Conservation (phyloP, 148 eudicot species). For the Chenopodium album region DNA sequence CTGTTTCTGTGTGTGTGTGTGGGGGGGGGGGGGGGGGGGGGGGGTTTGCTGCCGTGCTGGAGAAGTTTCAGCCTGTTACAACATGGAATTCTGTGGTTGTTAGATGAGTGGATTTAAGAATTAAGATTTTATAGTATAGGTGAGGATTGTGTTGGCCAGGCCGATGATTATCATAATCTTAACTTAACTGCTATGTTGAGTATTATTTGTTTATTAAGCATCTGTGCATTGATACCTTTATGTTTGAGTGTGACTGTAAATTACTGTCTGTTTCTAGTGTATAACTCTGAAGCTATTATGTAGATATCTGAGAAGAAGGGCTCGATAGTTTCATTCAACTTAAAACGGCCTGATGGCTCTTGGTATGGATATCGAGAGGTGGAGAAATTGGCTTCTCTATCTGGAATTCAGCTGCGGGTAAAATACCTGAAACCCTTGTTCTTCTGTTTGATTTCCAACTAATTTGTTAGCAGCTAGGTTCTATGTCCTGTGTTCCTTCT, state of each 20-base stretch:
- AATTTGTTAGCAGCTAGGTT: neutral
- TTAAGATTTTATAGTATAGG: neutral
- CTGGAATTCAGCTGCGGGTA: slow-evolving; percentile 95
- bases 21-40: neutral
- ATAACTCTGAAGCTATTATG: slow-evolving; percentile 4
- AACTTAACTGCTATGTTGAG: neutral
- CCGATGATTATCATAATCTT: too few relatives aligned
- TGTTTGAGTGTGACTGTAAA: neutral
- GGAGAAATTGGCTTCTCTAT: slow-evolving; percentile 91
- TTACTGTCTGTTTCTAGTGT: neutral
- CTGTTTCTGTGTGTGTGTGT: neutral
- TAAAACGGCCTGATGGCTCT: slow-evolving; percentile 82
- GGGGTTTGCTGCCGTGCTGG: neutral
- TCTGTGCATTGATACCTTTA: neutral
- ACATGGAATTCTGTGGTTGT: neutral
- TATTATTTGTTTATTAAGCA: neutral
- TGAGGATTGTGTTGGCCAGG: too few relatives aligned
- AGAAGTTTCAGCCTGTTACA: neutral
- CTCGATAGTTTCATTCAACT: slow-evolving; percentile 75
- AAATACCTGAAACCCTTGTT: slow-evolving; percentile 13
- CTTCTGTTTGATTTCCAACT: neutral
- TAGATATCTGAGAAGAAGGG: slow-evolving; percentile 54
- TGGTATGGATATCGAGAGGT: slow-evolving; percentile 96
- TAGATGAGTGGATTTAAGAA: neutral
- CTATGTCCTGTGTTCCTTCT: neutral